Evolutionary conservation across 2,329 filamentous ascomycete genomes (phyloP).

Genomic region (Fusarium burgessii): DNA sequence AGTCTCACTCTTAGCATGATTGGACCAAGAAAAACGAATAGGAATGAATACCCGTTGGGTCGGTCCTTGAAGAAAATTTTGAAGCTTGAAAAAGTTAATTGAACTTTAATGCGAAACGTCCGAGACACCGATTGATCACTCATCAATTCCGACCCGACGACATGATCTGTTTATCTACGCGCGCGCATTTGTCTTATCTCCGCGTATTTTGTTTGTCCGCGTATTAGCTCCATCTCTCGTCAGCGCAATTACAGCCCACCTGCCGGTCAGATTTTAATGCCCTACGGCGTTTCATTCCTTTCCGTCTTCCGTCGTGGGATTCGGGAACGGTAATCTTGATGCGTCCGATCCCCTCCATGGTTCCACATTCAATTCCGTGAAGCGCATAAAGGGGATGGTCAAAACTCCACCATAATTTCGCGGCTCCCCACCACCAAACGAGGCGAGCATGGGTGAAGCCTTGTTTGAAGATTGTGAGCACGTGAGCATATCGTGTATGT

Average conservation of each 20-base stretch:
- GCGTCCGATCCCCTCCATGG: background rate
- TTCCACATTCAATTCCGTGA: constrained; percentile 3
- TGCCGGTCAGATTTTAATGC: background rate
- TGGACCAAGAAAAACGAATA: background rate
- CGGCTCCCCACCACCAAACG: background rate
- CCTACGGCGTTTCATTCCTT: background rate
- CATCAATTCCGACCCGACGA: too few species aligned
- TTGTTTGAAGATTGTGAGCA: background rate
- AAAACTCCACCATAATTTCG: constrained; percentile 8
- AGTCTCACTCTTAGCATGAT: background rate
- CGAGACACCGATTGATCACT: background rate
- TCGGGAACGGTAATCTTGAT: constrained; percentile 5
- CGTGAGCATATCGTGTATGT: background rate
- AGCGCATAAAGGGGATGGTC: background rate
- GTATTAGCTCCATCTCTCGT: background rate
- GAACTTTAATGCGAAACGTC: background rate
- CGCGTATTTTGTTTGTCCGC: background rate
- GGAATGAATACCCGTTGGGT: background rate
- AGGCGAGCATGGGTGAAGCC: background rate
- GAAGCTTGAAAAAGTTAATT: constrained; percentile 2
- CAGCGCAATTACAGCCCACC: background rate
- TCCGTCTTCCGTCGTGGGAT: background rate
- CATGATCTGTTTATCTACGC: too few species aligned
- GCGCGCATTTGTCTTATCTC: background rate
- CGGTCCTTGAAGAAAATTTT: background rate